These are phyloP conservation scores for Strombidium stylifer DNA, from an alignment of 73 alveolate species.

Conservation along the genomic window DNA sequence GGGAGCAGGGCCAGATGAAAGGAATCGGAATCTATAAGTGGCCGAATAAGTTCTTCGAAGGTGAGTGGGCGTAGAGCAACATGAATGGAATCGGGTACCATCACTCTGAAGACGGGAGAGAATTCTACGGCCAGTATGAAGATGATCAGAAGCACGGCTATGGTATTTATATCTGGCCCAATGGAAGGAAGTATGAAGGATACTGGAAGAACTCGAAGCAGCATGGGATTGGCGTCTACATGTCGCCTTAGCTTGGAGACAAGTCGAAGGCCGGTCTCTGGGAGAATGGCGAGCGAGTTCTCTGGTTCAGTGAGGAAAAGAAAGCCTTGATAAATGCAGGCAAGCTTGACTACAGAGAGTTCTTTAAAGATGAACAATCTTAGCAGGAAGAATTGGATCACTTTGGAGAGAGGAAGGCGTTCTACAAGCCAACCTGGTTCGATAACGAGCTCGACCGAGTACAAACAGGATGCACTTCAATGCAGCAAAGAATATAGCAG, in stretches of 20 bases:
- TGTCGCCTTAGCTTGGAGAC: constrained; percentile 32
- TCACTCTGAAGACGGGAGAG: constrained; percentile 57
- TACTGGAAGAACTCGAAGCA: constrained; percentile 52
- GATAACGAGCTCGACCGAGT: no score
- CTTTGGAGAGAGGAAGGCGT: no score
- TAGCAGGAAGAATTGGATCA: no score
- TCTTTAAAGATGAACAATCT: no score
- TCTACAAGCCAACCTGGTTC: no score
- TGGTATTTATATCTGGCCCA: constrained; percentile 60
- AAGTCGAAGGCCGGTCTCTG: constrained; percentile 42
- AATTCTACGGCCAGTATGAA: constrained; percentile 44
- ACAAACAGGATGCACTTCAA: no score
- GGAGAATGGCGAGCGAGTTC: constrained; percentile 62
- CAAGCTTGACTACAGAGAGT: constrained; percentile 21
- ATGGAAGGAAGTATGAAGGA: constrained; percentile 65
- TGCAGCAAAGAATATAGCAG: no score
- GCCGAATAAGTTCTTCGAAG: constrained; percentile 78
- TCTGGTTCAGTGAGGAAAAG: constrained; percentile 52
- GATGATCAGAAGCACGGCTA: constrained; percentile 57
- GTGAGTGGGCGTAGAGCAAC: constrained; percentile 68
- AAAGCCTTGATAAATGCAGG: constrained; percentile 18
- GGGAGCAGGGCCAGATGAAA: constrained; percentile 72
- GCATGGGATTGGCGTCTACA: constrained; percentile 57
- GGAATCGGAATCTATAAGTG: constrained; percentile 76
- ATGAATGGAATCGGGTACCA: constrained; percentile 62